Conservation (phyloP, 495 filamentous ascomycete species). For the Trichoderma orchidacearum region DNA sequence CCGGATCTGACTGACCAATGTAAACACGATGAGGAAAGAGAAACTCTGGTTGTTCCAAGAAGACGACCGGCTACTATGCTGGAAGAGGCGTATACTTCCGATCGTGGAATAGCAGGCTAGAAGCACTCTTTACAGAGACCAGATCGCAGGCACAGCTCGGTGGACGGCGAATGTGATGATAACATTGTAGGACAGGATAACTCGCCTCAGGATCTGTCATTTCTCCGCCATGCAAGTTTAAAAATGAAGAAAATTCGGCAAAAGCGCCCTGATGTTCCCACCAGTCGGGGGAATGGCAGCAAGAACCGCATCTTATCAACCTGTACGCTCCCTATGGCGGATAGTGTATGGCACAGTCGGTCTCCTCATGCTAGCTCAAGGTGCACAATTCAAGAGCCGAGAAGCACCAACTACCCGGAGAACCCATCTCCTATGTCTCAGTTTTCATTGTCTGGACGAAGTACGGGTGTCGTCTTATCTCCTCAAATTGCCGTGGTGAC, state of each 20-base stretch:
- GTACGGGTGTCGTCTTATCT: slow-evolving; percentile 14
- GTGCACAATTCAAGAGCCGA: background rate
- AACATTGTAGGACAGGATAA: background rate
- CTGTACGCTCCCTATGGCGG: background rate
- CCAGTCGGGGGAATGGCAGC: background rate
- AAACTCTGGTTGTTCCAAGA: background rate
- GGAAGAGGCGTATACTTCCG: background rate
- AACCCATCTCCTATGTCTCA: background rate
- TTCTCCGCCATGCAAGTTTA: background rate
- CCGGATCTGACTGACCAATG: background rate
- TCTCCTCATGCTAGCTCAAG: background rate
- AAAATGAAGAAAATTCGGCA: background rate
- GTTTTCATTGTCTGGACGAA: background rate
- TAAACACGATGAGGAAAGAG: background rate
- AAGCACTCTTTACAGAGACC: background rate
- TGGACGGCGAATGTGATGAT: background rate
- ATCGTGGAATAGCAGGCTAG: background rate
- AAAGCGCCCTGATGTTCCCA: background rate
- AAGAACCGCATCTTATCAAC: background rate
- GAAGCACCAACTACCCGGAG: background rate
- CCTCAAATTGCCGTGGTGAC: slow-evolving; percentile 32
- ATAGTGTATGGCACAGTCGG: background rate
- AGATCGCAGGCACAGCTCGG: background rate
- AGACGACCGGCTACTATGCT: background rate
- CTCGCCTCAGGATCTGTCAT: background rate